These are phyloP conservation scores for Hypoxylon sp. DNA, from an alignment of 2,329 filamentous ascomycete species.

Conservation along the genomic window DNA sequence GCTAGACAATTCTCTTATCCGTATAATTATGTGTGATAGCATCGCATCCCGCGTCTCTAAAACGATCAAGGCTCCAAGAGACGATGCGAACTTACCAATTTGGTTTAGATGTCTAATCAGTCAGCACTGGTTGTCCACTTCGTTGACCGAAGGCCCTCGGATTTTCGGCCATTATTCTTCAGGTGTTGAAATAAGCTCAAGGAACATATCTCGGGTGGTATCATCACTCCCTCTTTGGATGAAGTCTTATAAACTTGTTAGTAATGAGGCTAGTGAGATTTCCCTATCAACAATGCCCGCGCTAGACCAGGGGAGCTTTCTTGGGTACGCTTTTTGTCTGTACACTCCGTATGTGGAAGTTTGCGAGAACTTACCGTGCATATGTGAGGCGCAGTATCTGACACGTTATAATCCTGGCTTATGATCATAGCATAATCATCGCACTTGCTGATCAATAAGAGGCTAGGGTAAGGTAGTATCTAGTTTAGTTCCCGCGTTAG, in stretches of 20 bases:
- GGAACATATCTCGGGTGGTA: slow-evolving; percentile 10
- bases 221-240: background rate
- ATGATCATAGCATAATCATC: slow-evolving; percentile 12
- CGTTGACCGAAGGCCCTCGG: background rate
- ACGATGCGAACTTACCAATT: background rate
- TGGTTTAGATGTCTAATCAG: slow-evolving; percentile 6
- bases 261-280: background rate
- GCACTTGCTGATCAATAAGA: background rate
- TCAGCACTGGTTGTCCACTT: background rate
- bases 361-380: slow-evolving; percentile 1
- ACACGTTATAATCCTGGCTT: slow-evolving; percentile 15
- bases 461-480: background rate
- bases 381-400: slow-evolving; percentile 16
- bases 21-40: background rate
- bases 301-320: slow-evolving; percentile 4
- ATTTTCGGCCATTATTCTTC: slow-evolving; percentile 7
- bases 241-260: slow-evolving; percentile 10
- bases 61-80: background rate
- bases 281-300: slow-evolving; percentile 1
- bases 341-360: slow-evolving; percentile 18
- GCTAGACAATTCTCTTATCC: slow-evolving; percentile 2
- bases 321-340: background rate
- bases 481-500: background rate
- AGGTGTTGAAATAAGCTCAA: slow-evolving; percentile 13
- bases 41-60: background rate